These are phyloP conservation scores for Aspergillus tubingensis DNA, from an alignment of 2,329 filamentous ascomycete species.

Conservation along the genomic window DNA sequence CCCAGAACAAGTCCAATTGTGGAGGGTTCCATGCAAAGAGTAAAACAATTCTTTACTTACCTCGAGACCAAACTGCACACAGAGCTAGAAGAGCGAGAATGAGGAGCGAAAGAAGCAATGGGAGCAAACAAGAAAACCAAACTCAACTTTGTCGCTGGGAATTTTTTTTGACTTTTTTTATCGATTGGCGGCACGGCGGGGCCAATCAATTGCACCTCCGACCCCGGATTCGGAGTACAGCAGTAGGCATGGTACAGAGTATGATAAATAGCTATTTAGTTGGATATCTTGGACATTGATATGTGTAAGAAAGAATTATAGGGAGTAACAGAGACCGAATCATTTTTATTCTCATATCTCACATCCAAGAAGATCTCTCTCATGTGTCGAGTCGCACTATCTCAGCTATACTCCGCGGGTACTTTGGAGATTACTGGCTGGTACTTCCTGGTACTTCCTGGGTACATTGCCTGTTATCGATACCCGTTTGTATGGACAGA, in stretches of 20 bases:
- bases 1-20: background rate
- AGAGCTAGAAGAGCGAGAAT: background rate
- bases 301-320: too few species aligned
- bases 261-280: too few species aligned
- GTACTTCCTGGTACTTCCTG: background rate
- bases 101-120: background rate
- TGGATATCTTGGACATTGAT: too few species aligned
- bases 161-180: conserved; percentile 14
- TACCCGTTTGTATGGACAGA: background rate
- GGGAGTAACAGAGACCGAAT: too few species aligned
- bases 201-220: conserved; percentile 12
- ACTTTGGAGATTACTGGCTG: background rate
- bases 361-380: too few species aligned
- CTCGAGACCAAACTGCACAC: background rate
- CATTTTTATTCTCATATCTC: too few species aligned
- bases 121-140: background rate
- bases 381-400: too few species aligned
- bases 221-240: conserved; percentile 22
- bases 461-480: background rate
- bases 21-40: background rate
- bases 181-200: conserved; percentile 16
- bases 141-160: conserved; percentile 3
- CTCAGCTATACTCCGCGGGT: too few species aligned
- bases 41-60: background rate
- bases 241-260: too few species aligned